These are phyloP conservation scores for Raphanus raphanistrum DNA, from an alignment of 345 rosid genomes.

Conservation along the genomic window DNA sequence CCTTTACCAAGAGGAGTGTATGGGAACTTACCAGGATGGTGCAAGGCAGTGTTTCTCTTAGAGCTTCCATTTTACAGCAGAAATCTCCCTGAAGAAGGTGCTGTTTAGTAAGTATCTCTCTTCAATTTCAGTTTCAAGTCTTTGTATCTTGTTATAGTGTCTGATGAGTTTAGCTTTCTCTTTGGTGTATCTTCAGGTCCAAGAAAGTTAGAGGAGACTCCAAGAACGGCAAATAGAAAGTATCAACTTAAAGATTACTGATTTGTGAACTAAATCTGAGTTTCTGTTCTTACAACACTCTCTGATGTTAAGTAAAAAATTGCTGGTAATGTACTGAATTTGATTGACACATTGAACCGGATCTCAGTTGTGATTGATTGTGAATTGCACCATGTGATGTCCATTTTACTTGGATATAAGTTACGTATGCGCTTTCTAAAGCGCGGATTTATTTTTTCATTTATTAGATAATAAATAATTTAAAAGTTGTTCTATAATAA, in stretches of 20 bases:
- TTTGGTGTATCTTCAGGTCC: background rate
- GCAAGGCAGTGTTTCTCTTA: slow-evolving; percentile 58
- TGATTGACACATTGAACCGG: background rate
- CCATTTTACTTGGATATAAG: no score
- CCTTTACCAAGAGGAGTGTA: slow-evolving; percentile 65
- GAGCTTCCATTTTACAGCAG: slow-evolving; percentile 81
- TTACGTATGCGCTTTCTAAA: no score
- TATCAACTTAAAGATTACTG: slow-evolving; percentile 24
- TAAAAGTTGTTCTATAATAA: no score
- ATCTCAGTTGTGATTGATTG: background rate
- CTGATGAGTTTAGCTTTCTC: slow-evolving; percentile 10
- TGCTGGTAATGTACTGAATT: background rate
- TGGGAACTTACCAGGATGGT: slow-evolving; percentile 76
- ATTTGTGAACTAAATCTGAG: slow-evolving; percentile 8
- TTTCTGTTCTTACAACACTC: background rate
- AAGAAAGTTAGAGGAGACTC: slow-evolving; percentile 31
- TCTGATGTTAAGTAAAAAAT: background rate
- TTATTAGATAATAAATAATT: no score
- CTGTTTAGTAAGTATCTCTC: slow-evolving; percentile 53
- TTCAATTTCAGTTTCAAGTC: background rate
- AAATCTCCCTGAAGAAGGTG: slow-evolving; percentile 56
- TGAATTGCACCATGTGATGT: background rate
- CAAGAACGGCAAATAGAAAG: slow-evolving; percentile 5
- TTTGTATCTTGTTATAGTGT: slow-evolving; percentile 9
- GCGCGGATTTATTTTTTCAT: no score